Base-by-base conservation (phyloP, 441 rosid species). In the Gossypium davidsonii region DNA sequence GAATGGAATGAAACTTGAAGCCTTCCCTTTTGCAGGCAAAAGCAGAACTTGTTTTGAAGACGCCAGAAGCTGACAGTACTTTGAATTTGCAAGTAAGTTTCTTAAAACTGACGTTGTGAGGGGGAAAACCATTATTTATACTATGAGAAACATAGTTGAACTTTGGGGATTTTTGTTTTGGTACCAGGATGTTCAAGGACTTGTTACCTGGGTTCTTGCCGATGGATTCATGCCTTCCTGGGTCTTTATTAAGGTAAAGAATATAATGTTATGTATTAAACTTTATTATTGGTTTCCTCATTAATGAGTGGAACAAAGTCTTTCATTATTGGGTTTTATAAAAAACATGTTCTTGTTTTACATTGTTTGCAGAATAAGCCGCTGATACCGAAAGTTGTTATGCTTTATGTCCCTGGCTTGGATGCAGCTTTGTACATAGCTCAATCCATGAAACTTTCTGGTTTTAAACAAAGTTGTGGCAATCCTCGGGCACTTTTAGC, bases 141-240 rank as follows among this genome's bases (percentile, higher is more conserved):
- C 67, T 26, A 8, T 59, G 34, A 42, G 49, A 4, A 31, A 15
- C 51, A 44, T 63, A 61, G 49, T 6, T 57, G 18, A 58, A 28
- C 25, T 70, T 42, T 46, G 73, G 25, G n/a, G 31, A 7, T 48
- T 70, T 52, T 73, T 61, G 12, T 74, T 80, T 66, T 76, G 78
- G 64, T 61, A 61, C 60, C 78, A 93, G 99, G 99, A 95, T 67
- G 85, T 95, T 80, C 96, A 91, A 77, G 98, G 97, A 70, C 96
- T 95, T 83, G 92, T 93, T 39, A 89, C 96, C 20, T 95, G 98
- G 98, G 99, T 95, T 76, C 91, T 95, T 76, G 96, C 83, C 11
- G 95, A 95, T 73, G 99, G 97, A 18, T 84, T 75, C 76, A 93
- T 91, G 96, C 99, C 99, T 25, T 82, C 97, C 2, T 95, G 99